A percentile compares a stretch with the other conserved stretches of the same genome.
These are phyloP conservation scores for Lablab purpureus DNA, from an alignment of 306 rosid species.

Conservation along the genomic window DNA sequence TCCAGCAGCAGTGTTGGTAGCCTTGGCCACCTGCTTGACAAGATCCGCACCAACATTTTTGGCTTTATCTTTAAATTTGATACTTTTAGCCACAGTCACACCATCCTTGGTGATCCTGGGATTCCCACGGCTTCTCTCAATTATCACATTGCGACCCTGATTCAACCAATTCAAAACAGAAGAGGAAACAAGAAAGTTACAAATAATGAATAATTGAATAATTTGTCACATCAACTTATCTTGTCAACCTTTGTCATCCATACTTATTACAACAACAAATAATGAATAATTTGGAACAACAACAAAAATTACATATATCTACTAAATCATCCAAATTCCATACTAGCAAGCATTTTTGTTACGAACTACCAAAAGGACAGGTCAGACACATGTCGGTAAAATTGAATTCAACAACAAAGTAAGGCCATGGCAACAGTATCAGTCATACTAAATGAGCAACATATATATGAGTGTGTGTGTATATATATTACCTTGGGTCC, in stretches of 20 bases:
- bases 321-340: not conserved
- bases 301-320: not conserved
- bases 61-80: slow-evolving; percentile 69
- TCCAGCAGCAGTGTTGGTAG: slow-evolving; percentile 91
- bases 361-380: not conserved
- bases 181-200: not conserved
- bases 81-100: slow-evolving; percentile 91
- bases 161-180: slow-evolving; percentile 43
- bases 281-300: slow-evolving; percentile 4
- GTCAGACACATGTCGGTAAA: not conserved
- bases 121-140: slow-evolving; percentile 62
- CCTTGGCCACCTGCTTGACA: slow-evolving; percentile 91
- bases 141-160: slow-evolving; percentile 94
- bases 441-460: not conserved
- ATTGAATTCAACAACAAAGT: not conserved
- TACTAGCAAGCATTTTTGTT: not conserved
- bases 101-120: slow-evolving; percentile 94
- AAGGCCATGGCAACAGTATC: not conserved
- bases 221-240: slow-evolving; percentile 8
- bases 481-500: slow-evolving; percentile 77
- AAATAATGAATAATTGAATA: too few relatives aligned
- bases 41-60: slow-evolving; percentile 89
- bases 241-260: too few relatives aligned
- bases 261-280: not conserved
- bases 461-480: not conserved